Evolutionary conservation across 805 yeast species (phyloP), one percentile per base, ranked within the genome.

Genomic region (Jamesozyma rosinii): DNA sequence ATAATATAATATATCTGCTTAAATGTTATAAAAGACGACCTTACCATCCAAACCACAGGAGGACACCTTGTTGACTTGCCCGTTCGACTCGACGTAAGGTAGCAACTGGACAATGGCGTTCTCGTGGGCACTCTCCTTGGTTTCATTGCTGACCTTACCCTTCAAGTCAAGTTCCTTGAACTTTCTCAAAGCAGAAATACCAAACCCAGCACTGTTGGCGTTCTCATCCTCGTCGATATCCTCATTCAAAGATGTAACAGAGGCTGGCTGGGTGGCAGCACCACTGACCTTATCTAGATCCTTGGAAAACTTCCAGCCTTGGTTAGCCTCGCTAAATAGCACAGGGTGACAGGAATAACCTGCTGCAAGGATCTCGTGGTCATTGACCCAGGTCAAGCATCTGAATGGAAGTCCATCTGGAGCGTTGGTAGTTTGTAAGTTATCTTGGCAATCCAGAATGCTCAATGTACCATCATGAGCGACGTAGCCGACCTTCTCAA

Each of bases 291-390:
- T 88, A 59, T 85, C 95, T 45, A 80, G 70, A 34, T 77, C 74
- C 60, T 66, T 71, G 50, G 72, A 67, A 61, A 62, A 77, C 46
- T 59, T 69, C 84, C 69, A 68, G 56, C 95, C 95, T 42, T 76
- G 76, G 22, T 64, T 50, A 46, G 74, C 78, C 35, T 95, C 95
- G 54, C 77, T 74, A 59, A 84, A 90, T 33, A 87, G 81, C 40
- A 89, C 77, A 41, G 96, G 95, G 64, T 85, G 86, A 66, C 94
- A 83, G 63, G 86, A 88, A 67, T 82, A 88, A 39, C 99, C 99
- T 3, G 89, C 97, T 32, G 84, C 92, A 43, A 88, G 72, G 39
- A 89, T 67, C 55, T 79, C 78, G 50, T 69, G 66, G 51, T 83
- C 83, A 47, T 75, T 69, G 40, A 78, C 69, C 74, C 86, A 92